Conservation (phyloP, 805 yeast genomes). For the Pichia exigua region DNA sequence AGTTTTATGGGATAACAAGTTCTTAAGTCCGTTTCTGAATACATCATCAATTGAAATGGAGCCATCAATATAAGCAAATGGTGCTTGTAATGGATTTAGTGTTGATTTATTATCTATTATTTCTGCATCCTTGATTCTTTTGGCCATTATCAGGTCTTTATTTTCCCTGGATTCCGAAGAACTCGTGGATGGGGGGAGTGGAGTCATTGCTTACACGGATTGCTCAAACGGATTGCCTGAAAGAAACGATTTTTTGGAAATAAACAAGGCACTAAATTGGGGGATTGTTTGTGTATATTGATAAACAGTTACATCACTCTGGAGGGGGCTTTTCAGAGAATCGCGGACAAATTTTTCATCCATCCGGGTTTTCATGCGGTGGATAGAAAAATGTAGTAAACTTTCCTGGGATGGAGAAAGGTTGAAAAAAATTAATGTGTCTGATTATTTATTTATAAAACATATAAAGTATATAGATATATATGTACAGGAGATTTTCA, state of each 20-base stretch:
- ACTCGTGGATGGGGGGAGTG: not conserved
- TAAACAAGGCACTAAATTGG: too few species aligned
- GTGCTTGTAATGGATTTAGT: conserved; percentile 8
- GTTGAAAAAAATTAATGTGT: too few species aligned
- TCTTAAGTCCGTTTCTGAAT: not conserved
- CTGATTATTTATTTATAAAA: not conserved
- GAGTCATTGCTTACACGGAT: not conserved
- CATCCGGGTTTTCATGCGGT: not conserved
- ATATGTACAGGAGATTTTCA: too few species aligned
- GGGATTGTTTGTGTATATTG: too few species aligned
- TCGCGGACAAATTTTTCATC: too few species aligned
- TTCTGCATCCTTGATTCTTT: conserved; percentile 6
- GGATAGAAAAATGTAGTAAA: too few species aligned
- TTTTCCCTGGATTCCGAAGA: not conserved
- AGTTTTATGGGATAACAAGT: not conserved
- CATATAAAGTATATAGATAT: not conserved
- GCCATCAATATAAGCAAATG: conserved; percentile 8
- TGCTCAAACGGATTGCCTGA: too few species aligned
- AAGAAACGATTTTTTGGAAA: not conserved
- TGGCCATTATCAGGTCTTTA: conserved; percentile 3
- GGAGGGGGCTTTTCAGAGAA: too few species aligned
- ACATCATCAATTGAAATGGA: not conserved
- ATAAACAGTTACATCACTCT: too few species aligned
- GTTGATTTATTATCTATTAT: conserved; percentile 3
- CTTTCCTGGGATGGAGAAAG: not conserved